These are phyloP conservation scores for Phytophthora idaei DNA, from an alignment of 352 stramenopile genomes.

Conservation along the genomic window DNA sequence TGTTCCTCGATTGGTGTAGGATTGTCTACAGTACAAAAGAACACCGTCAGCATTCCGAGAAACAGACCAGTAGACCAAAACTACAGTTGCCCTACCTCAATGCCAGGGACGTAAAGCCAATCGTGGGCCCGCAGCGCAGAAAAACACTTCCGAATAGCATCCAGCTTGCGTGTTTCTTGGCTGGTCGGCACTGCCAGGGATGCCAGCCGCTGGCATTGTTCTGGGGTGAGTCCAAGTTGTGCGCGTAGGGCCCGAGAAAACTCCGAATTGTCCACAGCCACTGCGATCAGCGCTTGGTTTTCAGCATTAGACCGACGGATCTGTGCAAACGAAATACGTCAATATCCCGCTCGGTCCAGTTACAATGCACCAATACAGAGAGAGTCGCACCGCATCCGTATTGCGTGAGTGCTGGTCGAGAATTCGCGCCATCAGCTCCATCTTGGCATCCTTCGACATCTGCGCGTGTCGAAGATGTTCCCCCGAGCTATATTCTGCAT, in stretches of 20 bases:
- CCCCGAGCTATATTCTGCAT: constrained; percentile 71
- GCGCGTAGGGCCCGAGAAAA: constrained; percentile 56
- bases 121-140: constrained; percentile 80
- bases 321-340: constrained; percentile 32
- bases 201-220: constrained; percentile 70
- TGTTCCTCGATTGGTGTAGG: constrained; percentile 76
- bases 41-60: constrained; percentile 1
- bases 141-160: constrained; percentile 89
- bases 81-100: constrained; percentile 53
- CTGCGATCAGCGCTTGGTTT: constrained; percentile 79
- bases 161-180: constrained; percentile 76
- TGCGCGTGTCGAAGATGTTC: constrained; percentile 80
- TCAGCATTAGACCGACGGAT: constrained; percentile 83
- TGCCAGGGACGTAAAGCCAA: constrained; percentile 86
- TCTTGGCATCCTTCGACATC: constrained; percentile 88
- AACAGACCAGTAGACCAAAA: neutral
- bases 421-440: constrained; percentile 79
- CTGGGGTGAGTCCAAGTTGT: constrained; percentile 68
- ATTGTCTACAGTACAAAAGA: constrained; percentile 49
- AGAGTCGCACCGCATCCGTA: constrained; percentile 63
- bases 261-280: constrained; percentile 64
- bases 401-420: constrained; percentile 79
- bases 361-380: neutral
- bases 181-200: constrained; percentile 49
- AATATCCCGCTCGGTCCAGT: neutral